Percentiles rank a stretch among this genome's conserved stretches.
Conservation (phyloP, 768 basidiomycete species). For the Auriculariales sp. region DNA sequence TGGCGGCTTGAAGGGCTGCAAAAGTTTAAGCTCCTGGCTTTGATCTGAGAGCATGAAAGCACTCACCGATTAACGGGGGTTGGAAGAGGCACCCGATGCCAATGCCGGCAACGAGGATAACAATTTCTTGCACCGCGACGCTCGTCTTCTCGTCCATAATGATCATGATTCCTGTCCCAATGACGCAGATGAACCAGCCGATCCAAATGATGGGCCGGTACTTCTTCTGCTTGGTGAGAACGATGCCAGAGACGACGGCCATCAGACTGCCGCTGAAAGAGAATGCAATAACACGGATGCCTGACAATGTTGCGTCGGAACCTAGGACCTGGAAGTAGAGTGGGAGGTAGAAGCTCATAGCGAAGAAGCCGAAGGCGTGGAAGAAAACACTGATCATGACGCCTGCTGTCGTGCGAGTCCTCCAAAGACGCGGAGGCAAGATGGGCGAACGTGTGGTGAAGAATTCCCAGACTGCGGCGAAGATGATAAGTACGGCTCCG, state of each 20-base stretch:
- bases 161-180: slow-evolving; percentile 64
- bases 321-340: slow-evolving; percentile 70
- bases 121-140: slow-evolving; percentile 44
- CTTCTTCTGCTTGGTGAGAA: slow-evolving; percentile 39
- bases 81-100: slow-evolving; percentile 58
- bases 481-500: slow-evolving; percentile 38
- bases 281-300: slow-evolving; percentile 18
- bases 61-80: slow-evolving; percentile 4
- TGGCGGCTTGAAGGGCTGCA: slow-evolving; percentile 54
- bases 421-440: slow-evolving; percentile 61
- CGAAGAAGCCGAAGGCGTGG: slow-evolving; percentile 52
- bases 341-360: slow-evolving; percentile 55
- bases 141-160: slow-evolving; percentile 45
- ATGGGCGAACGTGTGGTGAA: slow-evolving; percentile 54
- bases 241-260: slow-evolving; percentile 41
- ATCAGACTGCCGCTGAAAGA: slow-evolving; percentile 34
- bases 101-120: slow-evolving; percentile 47
- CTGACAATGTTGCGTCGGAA: slow-evolving; percentile 56
- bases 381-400: slow-evolving; percentile 43
- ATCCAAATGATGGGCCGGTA: slow-evolving; percentile 54
- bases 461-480: slow-evolving; percentile 40
- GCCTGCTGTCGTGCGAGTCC: slow-evolving; percentile 61
- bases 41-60: not conserved
- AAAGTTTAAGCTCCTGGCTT: not conserved
- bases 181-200: slow-evolving; percentile 33